These are phyloP conservation scores for Boletus edulis DNA, from an alignment of 768 basidiomycete species.

Conservation along the genomic window DNA sequence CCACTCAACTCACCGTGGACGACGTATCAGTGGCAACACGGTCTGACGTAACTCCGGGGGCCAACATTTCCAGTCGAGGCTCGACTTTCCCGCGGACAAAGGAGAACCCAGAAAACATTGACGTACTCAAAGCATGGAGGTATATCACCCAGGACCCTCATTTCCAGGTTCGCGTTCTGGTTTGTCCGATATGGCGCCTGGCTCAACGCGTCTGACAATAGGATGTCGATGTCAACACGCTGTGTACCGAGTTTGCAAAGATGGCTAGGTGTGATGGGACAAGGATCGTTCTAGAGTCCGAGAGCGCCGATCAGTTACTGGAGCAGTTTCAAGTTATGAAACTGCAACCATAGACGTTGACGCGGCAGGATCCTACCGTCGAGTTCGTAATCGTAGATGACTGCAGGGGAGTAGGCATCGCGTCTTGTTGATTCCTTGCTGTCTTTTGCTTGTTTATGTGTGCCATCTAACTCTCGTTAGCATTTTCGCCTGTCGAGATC, in stretches of 20 bases:
- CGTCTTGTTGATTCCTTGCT: conserved; percentile 17
- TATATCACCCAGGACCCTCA: conserved; percentile 70
- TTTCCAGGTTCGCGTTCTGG: conserved; percentile 58
- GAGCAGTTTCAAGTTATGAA: conserved; percentile 35
- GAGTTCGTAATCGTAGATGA: not conserved
- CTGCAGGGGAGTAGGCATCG: not conserved
- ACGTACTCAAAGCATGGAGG: conserved; percentile 77
- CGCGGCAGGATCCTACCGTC: conserved; percentile 9
- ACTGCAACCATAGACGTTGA: conserved; percentile 4
- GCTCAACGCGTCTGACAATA: conserved; percentile 25
- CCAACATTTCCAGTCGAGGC: conserved; percentile 62
- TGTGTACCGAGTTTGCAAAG: conserved; percentile 74
- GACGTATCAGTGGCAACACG: no score
- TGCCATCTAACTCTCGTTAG: conserved; percentile 8
- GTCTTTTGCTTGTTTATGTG: conserved; percentile 14
- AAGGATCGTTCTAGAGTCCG: conserved; percentile 70
- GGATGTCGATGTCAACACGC: conserved; percentile 75
- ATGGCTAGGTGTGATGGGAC: conserved; percentile 85
- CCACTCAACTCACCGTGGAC: no score
- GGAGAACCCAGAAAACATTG: conserved; percentile 70
- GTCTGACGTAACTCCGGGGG: conserved; percentile 40
- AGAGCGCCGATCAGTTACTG: conserved; percentile 42
- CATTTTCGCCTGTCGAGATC: not conserved
- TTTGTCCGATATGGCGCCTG: not conserved
- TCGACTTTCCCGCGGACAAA: conserved; percentile 66